These are phyloP conservation scores for Paxillus ammoniavirescens DNA, from an alignment of 768 basidiomycete genomes.

Conservation along the genomic window DNA sequence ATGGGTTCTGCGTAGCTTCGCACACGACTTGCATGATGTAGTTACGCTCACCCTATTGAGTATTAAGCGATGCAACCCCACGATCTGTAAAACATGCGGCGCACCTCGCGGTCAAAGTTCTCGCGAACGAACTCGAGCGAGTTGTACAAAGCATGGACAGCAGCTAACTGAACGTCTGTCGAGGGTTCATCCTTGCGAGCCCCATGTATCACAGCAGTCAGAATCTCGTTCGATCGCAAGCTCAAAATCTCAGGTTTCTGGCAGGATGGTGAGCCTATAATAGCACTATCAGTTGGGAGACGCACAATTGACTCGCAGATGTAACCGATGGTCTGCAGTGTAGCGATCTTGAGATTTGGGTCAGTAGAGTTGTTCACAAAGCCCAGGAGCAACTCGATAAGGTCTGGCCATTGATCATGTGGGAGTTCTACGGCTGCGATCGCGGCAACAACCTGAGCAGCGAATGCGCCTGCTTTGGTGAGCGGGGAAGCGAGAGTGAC, in stretches of 20 bases:
- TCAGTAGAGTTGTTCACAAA: slow-evolving; percentile 79
- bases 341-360: slow-evolving; percentile 76
- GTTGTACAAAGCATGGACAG: slow-evolving; percentile 90
- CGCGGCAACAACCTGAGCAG: slow-evolving; percentile 92
- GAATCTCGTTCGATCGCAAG: slow-evolving; percentile 90
- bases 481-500: slow-evolving; percentile 73
- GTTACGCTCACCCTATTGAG: slow-evolving; percentile 87
- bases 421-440: slow-evolving; percentile 94
- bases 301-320: slow-evolving; percentile 96
- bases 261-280: slow-evolving; percentile 6
- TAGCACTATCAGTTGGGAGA: slow-evolving; percentile 21
- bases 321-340: slow-evolving; percentile 93
- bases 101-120: slow-evolving; percentile 95
- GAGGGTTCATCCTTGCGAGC: slow-evolving; percentile 95
- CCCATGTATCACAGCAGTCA: slow-evolving; percentile 98
- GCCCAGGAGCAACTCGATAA: slow-evolving; percentile 84
- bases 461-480: slow-evolving; percentile 76
- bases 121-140: slow-evolving; percentile 97
- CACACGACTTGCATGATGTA: slow-evolving; percentile 99
- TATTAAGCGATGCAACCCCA: slow-evolving; percentile 1
- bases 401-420: slow-evolving; percentile 81
- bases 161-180: slow-evolving; percentile 86
- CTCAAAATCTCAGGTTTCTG: slow-evolving; percentile 93
- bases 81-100: slow-evolving; percentile 23
- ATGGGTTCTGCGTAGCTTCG: slow-evolving; percentile 88